Conservation (phyloP, 1,139 yeast genomes). For the Nakaseomyces nivariensis region DNA sequence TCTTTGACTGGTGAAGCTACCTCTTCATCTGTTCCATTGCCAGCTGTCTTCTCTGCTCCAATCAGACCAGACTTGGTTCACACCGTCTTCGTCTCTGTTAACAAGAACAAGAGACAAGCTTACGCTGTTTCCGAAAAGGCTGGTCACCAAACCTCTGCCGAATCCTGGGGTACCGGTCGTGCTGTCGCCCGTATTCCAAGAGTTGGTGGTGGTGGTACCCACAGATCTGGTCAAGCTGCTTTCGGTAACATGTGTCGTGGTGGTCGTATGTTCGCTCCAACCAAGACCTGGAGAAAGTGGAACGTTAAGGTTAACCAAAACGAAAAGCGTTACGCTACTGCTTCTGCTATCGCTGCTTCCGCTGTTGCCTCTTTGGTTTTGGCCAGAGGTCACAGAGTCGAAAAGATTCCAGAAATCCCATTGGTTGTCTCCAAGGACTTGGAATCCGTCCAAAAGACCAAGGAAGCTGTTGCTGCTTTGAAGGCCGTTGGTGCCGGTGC, state of each 20-base stretch:
- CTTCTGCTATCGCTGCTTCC: conserved; percentile 99
- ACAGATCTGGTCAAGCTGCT: conserved; percentile 99
- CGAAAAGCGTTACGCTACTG: conserved; percentile 99
- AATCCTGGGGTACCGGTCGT: conserved; percentile 99
- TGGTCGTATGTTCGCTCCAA: conserved; percentile 99
- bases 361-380: conserved; percentile 96
- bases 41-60: conserved; percentile 99
- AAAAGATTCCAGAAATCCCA: conserved; percentile 97
- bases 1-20: conserved; percentile 82
- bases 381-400: conserved; percentile 99
- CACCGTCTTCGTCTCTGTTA: conserved; percentile 95
- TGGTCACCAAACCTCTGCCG: conserved; percentile 99
- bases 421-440: conserved; percentile 91
- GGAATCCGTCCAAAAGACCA: conserved; percentile 92
- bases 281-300: conserved; percentile 99
- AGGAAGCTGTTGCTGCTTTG: conserved; percentile 97
- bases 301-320: conserved; percentile 99
- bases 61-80: conserved; percentile 99
- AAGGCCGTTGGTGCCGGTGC: conserved; percentile 99
- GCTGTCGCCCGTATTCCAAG: conserved; percentile 99
- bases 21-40: conserved; percentile 79
- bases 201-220: conserved; percentile 99
- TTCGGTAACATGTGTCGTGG: conserved; percentile 99
- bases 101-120: conserved; percentile 99
- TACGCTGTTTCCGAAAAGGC: conserved; percentile 99